A percentile compares a stretch with the other conserved stretches of the same genome.
Evolutionary conservation across 768 basidiomycete genomes (phyloP).

Genomic region (Rhizopogon vesiculosus): DNA sequence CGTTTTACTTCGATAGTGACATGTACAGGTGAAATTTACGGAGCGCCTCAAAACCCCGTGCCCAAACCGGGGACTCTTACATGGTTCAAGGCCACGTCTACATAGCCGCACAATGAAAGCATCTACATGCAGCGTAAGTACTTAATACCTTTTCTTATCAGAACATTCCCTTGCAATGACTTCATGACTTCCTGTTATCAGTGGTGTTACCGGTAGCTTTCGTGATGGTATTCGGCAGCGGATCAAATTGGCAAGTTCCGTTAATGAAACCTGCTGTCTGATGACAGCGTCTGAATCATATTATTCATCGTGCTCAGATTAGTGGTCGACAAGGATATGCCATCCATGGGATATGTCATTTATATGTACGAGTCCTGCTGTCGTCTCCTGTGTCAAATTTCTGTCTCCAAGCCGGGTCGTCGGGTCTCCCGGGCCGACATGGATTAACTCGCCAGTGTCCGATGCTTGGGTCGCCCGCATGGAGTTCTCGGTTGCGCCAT

Average conservation of each 20-base stretch:
- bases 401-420: too few species aligned
- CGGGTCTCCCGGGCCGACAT: too few species aligned
- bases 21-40: neutral
- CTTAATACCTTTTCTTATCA: neutral
- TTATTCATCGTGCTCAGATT: too few species aligned
- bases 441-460: neutral
- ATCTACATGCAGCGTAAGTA: neutral
- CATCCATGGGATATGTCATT: too few species aligned
- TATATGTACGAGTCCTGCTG: too few species aligned
- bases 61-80: neutral
- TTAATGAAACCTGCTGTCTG: too few species aligned
- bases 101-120: too few species aligned
- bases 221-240: neutral
- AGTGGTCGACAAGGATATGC: too few species aligned
- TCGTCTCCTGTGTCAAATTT: too few species aligned
- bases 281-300: too few species aligned
- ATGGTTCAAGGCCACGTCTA: neutral
- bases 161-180: neutral
- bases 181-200: neutral
- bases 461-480: neutral
- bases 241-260: too few species aligned
- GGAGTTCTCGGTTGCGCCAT: neutral
- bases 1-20: neutral
- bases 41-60: neutral
- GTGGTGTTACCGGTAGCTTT: neutral